These are phyloP conservation scores for Phylloporus rhodoxanthus DNA, from an alignment of 768 basidiomycete genomes.

Conservation along the genomic window DNA sequence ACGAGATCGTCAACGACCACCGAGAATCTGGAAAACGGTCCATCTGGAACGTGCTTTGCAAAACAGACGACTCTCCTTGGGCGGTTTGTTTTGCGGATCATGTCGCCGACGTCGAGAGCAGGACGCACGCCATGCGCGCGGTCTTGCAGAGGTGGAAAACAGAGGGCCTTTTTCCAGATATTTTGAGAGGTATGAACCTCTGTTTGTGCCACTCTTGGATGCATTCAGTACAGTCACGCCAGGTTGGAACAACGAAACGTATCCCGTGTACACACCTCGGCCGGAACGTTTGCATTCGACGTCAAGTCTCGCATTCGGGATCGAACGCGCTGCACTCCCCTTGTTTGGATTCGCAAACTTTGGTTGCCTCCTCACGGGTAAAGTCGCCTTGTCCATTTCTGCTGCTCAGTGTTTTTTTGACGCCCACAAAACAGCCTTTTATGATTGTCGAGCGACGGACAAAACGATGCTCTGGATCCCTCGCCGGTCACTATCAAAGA, in stretches of 20 bases:
- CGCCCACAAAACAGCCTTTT: constrained; percentile 25
- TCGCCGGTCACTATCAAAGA: constrained; percentile 36
- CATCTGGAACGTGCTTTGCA: constrained; percentile 17
- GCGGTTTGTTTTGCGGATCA: constrained; percentile 18
- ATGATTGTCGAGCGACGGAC: constrained; percentile 27
- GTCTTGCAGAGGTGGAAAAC: constrained; percentile 15
- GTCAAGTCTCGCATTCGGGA: constrained; percentile 30
- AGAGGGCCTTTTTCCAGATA: constrained; percentile 14
- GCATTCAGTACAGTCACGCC: background rate
- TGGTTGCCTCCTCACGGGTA: constrained; percentile 39
- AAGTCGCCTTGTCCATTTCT: background rate
- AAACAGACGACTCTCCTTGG: constrained; percentile 13
- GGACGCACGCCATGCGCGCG: constrained; percentile 11
- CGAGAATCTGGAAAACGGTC: constrained; percentile 3
- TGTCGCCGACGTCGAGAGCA: constrained; percentile 9
- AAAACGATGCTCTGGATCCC: constrained; percentile 36
- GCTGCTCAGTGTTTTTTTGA: too few relatives aligned
- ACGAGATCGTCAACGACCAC: constrained; percentile 11
- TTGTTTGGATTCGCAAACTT: constrained; percentile 42
- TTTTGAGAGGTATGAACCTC: constrained; percentile 15
- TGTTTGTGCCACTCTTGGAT: background rate
- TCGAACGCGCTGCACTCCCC: constrained; percentile 41
- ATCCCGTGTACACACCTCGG: constrained; percentile 22
- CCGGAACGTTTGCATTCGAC: background rate
- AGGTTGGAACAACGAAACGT: constrained; percentile 24